phyloP scores from a whole-genome alignment of 305 asterid genomes.

The Stenogyne calaminthoides region DNA sequence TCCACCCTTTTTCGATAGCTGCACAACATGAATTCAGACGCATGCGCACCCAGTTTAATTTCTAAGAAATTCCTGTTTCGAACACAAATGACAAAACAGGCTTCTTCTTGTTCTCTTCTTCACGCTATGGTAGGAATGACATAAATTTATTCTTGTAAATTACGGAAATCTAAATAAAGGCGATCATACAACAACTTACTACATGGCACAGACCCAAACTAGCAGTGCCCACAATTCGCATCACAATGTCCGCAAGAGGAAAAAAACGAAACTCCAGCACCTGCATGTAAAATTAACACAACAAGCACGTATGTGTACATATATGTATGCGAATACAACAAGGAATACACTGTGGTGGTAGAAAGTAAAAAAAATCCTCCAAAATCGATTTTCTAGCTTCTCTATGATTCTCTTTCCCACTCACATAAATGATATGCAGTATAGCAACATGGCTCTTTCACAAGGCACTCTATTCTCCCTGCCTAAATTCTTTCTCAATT shows the following conservation, averaged over 20 bases:
- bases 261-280: background rate
- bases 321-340: background rate
- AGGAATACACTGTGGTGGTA: background rate
- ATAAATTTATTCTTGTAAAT: too few relatives aligned
- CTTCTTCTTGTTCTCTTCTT: background rate
- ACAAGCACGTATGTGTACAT: background rate
- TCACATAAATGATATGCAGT: slow-evolving; percentile 2
- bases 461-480: slow-evolving; percentile 12
- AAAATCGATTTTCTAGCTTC: background rate
- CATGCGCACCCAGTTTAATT: background rate
- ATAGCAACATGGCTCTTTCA: background rate
- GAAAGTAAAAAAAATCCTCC: slow-evolving; percentile 3
- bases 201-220: too few relatives aligned
- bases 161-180: background rate
- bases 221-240: background rate
- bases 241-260: background rate
- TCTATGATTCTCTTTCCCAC: slow-evolving; percentile 14
- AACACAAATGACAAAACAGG: background rate
- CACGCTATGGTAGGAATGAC: background rate
- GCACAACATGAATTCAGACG: background rate
- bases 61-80: background rate
- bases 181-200: background rate
- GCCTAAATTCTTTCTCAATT: slow-evolving; percentile 5
- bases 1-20: background rate
- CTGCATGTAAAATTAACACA: background rate